Evolutionary conservation across 345 rosid species (phyloP).

Genomic region (Salix koriyanagi): DNA sequence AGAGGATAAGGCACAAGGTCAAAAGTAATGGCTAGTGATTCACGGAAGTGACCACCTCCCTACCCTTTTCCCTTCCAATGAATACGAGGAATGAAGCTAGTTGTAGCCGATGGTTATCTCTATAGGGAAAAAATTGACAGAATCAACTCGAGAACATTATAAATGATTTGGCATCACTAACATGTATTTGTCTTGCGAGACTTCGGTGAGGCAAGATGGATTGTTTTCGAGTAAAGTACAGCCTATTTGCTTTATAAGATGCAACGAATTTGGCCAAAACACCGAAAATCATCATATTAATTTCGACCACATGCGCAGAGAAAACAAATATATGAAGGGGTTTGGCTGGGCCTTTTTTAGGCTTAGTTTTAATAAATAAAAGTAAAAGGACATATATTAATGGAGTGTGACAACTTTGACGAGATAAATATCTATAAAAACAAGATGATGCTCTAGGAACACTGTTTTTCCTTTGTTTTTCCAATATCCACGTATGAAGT

Average conservation of each 20-base stretch:
- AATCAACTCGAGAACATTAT: slow-evolving; percentile 5
- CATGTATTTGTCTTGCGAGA: slow-evolving; percentile 6
- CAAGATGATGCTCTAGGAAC: neutral
- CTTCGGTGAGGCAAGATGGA: neutral
- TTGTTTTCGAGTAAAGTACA: neutral
- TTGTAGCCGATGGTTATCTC: neutral
- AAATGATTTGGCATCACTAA: slow-evolving; percentile 11
- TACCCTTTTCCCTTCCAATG: neutral
- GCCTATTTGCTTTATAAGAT: slow-evolving; percentile 17
- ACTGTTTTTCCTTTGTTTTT: neutral
- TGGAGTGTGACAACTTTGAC: neutral
- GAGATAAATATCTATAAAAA: too few relatives aligned
- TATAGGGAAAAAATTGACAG: neutral
- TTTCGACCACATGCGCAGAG: slow-evolving; percentile 15
- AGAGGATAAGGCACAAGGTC: slow-evolving; percentile 13
- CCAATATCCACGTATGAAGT: neutral
- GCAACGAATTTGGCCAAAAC: slow-evolving; percentile 48
- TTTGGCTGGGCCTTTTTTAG: neutral
- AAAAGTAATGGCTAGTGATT: slow-evolving; percentile 17
- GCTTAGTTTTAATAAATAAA: neutral
- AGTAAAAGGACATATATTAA: neutral
- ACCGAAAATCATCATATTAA: slow-evolving; percentile 19
- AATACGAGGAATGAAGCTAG: neutral
- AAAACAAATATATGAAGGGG: neutral
- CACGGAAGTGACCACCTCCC: slow-evolving; percentile 13